Evolutionary conservation across 1,139 yeast species (phyloP), one percentile per base, ranked within the genome.

Genomic region (Pneumocystis carinii): DNA sequence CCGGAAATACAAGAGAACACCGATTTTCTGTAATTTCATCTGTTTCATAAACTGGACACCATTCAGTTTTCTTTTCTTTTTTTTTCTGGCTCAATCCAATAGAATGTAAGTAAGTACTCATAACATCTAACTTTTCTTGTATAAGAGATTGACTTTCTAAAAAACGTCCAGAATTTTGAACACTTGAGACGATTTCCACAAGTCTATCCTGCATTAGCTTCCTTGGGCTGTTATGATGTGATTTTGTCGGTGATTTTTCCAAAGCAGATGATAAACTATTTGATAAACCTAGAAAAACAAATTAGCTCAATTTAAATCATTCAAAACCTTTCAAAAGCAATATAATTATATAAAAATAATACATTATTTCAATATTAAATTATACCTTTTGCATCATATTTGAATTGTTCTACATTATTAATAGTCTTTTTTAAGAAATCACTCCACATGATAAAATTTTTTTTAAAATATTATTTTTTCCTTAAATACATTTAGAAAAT

Each of bases 341-440:
- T n/a, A 48, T 17, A 12, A 24, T 12, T 12, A 24, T 12, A 48
- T 24, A 8, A 41, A 17, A 24, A 3, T 8, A 2, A 48, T 12
- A 3, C 7, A 41, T 17, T 17, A 4, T 1, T 6, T 41, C 8
- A 41, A 41, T 2, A 6, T 17, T 7, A 41, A 7, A 24, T 48
- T n/a, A 24, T 48, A 48, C 55, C 55, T 48, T 27, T 24, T 24
- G 7, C 24, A 24, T 48, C 55, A 48, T 48, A 24, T 24, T 27
- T 48, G 27, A 48, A 24, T 19, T 58, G 39, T 19, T 62, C 63
- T n/a, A 62, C 63, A 32, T 62, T 62, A 24, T 62, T 29, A 56
- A 62, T 36, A 15, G 63, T 56, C 24, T 62, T 55, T 17, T 55
- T 56, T 12, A 62, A 41, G 38, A 62, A 38, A 19, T 55, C 63